These are phyloP conservation scores for Aspergillus sp. DNA, from an alignment of 2,329 filamentous ascomycete genomes.

Conservation along the genomic window DNA sequence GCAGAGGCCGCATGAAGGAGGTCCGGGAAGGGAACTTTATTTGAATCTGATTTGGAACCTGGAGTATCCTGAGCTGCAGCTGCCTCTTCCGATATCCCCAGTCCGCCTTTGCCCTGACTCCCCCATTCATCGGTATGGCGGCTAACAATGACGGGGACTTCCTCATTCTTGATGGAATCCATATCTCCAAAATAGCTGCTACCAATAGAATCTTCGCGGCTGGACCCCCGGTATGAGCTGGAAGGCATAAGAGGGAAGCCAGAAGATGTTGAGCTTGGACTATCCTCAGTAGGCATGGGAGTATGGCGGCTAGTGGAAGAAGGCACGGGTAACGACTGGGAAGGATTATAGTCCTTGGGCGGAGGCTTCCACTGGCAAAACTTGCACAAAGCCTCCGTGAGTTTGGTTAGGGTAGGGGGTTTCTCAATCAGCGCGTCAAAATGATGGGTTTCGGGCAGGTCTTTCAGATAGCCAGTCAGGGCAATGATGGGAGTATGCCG, in stretches of 20 bases:
- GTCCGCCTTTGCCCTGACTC: conserved; percentile 57
- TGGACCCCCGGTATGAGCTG: conserved; percentile 73
- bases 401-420: conserved; percentile 85
- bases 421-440: conserved; percentile 96
- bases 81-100: conserved; percentile 68
- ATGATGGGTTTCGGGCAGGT: conserved; percentile 88
- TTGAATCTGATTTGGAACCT: conserved; percentile 15
- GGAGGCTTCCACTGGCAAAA: conserved; percentile 93
- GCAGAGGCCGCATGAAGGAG: conserved; percentile 61
- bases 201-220: conserved; percentile 81
- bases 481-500: conserved; percentile 92
- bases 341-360: conserved; percentile 49
- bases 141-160: conserved; percentile 69
- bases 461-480: conserved; percentile 96
- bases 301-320: conserved; percentile 61
- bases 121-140: conserved; percentile 72
- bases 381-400: conserved; percentile 80
- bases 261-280: conserved; percentile 75
- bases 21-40: conserved; percentile 44
- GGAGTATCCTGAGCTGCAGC: conserved; percentile 12
- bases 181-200: conserved; percentile 79
- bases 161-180: conserved; percentile 72
- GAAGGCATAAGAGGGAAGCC: conserved; percentile 64
- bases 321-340: conserved; percentile 56
- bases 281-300: conserved; percentile 65